These are phyloP conservation scores for Pterocarpus santalinus DNA, from an alignment of 306 rosid species.

Conservation along the genomic window DNA sequence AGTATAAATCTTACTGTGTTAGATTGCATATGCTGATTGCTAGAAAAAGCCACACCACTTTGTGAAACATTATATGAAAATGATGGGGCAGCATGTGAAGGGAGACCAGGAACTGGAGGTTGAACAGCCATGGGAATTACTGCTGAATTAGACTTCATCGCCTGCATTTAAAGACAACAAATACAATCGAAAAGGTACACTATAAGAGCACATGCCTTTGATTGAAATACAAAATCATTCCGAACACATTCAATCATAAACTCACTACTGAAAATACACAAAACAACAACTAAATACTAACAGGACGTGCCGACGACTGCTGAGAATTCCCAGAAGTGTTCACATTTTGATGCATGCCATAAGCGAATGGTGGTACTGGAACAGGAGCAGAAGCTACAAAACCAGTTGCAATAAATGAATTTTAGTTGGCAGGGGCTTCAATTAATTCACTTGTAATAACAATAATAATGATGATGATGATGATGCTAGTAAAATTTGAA, in stretches of 20 bases:
- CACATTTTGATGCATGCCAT: constrained; percentile 38
- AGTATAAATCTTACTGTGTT: constrained; percentile 48
- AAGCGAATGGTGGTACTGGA: constrained; percentile 39
- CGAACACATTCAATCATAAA: neutral
- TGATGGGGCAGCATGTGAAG: constrained; percentile 54
- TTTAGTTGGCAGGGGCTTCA: constrained; percentile 20
- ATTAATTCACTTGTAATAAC: constrained; percentile 6
- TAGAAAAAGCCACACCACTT: constrained; percentile 43
- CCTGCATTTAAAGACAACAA: constrained; percentile 49
- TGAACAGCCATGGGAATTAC: constrained; percentile 53
- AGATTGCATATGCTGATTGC: constrained; percentile 55
- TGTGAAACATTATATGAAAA: constrained; percentile 63
- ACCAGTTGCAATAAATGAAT: constrained; percentile 35
- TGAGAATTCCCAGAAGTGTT: constrained; percentile 52
- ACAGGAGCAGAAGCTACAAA: constrained; percentile 40
- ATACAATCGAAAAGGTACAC: neutral
- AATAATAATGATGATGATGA: neutral
- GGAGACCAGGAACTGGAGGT: constrained; percentile 54
- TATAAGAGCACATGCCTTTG: neutral
- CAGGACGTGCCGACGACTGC: constrained; percentile 51
- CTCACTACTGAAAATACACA: neutral
- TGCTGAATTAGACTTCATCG: constrained; percentile 40
- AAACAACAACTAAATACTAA: constrained; percentile 46
- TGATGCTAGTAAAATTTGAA: neutral
- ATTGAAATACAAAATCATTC: neutral